A percentile compares a stretch with the other conserved stretches of the same genome.
These are phyloP conservation scores for Nakazawaea ambrosiae DNA, from an alignment of 805 yeast species.

Conservation along the genomic window DNA sequence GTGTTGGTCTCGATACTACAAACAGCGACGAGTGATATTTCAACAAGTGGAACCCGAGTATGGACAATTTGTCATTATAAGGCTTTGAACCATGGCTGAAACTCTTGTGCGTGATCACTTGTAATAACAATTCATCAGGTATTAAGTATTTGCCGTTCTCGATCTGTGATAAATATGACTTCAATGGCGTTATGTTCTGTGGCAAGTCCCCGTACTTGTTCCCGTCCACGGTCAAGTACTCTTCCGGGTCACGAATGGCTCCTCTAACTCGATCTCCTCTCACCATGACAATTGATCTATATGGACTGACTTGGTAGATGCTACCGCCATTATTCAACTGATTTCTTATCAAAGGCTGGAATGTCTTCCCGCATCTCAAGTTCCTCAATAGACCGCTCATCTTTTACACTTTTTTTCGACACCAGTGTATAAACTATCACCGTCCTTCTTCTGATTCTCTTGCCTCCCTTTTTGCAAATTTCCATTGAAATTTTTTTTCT, in stretches of 20 bases:
- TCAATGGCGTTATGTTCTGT: constrained; percentile 41
- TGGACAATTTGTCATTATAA: constrained; percentile 77
- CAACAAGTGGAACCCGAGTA: constrained; percentile 61
- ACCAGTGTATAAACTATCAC: too few species aligned
- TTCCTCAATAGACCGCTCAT: too few species aligned
- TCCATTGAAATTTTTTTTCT: too few species aligned
- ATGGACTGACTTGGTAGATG: too few species aligned
- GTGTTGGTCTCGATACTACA: constrained; percentile 23
- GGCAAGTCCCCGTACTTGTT: constrained; percentile 44
- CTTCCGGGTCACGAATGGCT: constrained; percentile 62
- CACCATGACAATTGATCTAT: constrained; percentile 30
- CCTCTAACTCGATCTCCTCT: constrained; percentile 60
- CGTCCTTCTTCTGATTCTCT: too few species aligned
- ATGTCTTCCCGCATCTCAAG: not conserved
- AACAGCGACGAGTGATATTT: constrained; percentile 40
- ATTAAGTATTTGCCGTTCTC: constrained; percentile 37
- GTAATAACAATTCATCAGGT: constrained; percentile 58
- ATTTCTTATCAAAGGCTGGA: not conserved
- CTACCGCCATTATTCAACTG: not conserved
- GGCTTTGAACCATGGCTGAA: constrained; percentile 90
- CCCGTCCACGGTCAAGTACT: constrained; percentile 45
- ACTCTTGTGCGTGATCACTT: constrained; percentile 87
- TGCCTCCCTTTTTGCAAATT: too few species aligned
- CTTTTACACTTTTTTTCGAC: too few species aligned
- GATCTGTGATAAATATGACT: constrained; percentile 32